Evolutionary conservation across 2,329 filamentous ascomycete genomes (phyloP), one percentile per base, ranked within the genome.

Genomic region (Botrytis tulipae): DNA sequence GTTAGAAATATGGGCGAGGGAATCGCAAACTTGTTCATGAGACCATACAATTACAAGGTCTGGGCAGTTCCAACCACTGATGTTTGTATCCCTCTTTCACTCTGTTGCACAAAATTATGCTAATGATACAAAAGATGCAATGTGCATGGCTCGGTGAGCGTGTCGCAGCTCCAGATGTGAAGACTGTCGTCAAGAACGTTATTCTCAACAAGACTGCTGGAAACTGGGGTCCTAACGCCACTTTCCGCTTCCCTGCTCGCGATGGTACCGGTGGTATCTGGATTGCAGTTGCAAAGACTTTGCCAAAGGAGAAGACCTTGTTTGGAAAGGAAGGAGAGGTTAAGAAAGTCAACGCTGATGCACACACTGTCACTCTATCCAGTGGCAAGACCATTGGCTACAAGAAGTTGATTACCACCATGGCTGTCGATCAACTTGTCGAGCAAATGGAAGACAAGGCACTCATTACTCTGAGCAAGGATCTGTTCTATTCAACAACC

Each of bases 11-110:
- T 92, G 86, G 96, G 96, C 80, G 86, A 89, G 80, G 95, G 95
- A 80, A 88, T 99, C 81, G 95, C 95, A 78, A 91, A 99, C 83
- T 88, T 95, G 80, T 99, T 99, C 89, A 99, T 99, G 96, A 89
- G 96, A 80, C 96, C 96, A 72, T 99, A 99, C 89, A 99, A 99
- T 90, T 99, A 92, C 91, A 99, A 99, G 87, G 96, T 99, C 82
- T 99, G 96, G 96, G 96, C 96, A 76, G 95, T 98, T 80, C 96
- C 96, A 74, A 98, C 95, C 73, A 97, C 92, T 79, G 97, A 97
- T 91, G 94, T 97, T 88, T 51, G 76, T 57, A 12, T 3, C 20
- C 40, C 35, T 54, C n/a, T 42, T 46, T n/a, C 6, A 48, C 18
- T 48, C 18, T 46, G 20, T 2, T n/a, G 25, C 42, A 20, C 42